phyloP scores from a whole-genome alignment of 371 early-diverging fungal species.

The Syncephalastrum sp. region DNA sequence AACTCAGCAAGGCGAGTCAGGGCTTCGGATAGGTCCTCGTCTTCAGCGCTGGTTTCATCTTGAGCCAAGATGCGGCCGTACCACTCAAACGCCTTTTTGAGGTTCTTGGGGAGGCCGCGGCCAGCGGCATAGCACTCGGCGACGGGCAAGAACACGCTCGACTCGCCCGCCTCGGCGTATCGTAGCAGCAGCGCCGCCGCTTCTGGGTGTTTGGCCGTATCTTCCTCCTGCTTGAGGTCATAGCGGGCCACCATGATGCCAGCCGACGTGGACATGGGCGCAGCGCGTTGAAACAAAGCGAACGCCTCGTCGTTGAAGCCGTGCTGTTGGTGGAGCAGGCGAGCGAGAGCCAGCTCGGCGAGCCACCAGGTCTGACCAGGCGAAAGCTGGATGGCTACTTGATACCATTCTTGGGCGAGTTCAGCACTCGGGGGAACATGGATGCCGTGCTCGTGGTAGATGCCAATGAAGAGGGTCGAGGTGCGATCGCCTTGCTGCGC shows the following conservation, averaged over 20 bases:
- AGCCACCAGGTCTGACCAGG: conserved; percentile 26
- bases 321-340: conserved; percentile 32
- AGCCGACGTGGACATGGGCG: conserved; percentile 16
- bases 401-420: conserved; percentile 37
- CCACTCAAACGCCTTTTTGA: conserved; percentile 74
- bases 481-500: conserved; percentile 35
- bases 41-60: conserved; percentile 5
- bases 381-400: conserved; percentile 26
- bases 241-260: conserved; percentile 17
- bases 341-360: conserved; percentile 40
- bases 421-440: conserved; percentile 33
- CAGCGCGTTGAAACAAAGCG: conserved; percentile 25
- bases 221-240: conserved; percentile 10
- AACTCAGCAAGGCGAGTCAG: conserved; percentile 38
- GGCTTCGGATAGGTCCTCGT: conserved; percentile 17
- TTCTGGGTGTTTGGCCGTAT: conserved; percentile 17
- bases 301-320: conserved; percentile 25
- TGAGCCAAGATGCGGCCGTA: conserved; percentile 56
- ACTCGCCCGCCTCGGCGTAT: conserved; percentile 28
- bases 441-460: conserved; percentile 48
- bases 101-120: conserved; percentile 64
- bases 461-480: conserved; percentile 39
- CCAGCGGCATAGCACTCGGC: conserved; percentile 84
- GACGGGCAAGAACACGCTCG: conserved; percentile 34
- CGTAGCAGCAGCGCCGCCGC: conserved; percentile 27